Evolutionary conservation across 2,329 filamentous ascomycete species (phyloP), one percentile per base, ranked within the genome.

Genomic region (Aspergillus neoniger): DNA sequence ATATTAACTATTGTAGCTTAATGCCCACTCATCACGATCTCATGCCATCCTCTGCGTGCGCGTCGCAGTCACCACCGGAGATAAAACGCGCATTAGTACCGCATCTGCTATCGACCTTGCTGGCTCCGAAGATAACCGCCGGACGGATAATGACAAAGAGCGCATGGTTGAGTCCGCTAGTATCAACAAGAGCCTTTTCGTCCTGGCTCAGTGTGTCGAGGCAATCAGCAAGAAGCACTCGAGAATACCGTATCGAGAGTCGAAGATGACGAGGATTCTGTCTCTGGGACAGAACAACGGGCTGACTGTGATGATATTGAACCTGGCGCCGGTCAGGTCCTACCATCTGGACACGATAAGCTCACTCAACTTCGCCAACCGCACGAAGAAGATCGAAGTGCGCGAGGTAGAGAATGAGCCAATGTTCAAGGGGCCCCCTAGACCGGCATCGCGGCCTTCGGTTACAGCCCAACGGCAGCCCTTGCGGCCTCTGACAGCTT

Each of bases 131-230:
- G 94, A 98, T 76, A 98, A 98, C 74, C 86, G 94, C 52, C 84
- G 94, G 53, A 98, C 94, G 0, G 94, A 96, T 55, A 98, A 98
- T 75, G 92, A 89, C 69, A 95, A 93, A 74, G 92, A 96, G 75
- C 85, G 94, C 25, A 82, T 98, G 73, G 86, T 96, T n/a, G 94
- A 98, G 77, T 96, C 92, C 41, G 92, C 94, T 0, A 94, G 91
- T 71, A 98, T 98, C 81, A 98, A 98, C 83, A 98, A 97, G 80
- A 96, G 91, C 65, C 82, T 98, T 6, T 98, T 98, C 70, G 93
- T 97, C 17, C 80, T 98, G 52, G 94, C 92, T 47, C 92, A 96
- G 74, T 98, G 94, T 70, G 94, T 98, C 56, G 94, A 98, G 73
- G 94, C 94, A 58, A 98, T 98, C 72, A 91, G 90, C 70, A 87